These are phyloP conservation scores for Phytophthora ramorum DNA, from an alignment of 352 stramenopile species.

Conservation along the genomic window DNA sequence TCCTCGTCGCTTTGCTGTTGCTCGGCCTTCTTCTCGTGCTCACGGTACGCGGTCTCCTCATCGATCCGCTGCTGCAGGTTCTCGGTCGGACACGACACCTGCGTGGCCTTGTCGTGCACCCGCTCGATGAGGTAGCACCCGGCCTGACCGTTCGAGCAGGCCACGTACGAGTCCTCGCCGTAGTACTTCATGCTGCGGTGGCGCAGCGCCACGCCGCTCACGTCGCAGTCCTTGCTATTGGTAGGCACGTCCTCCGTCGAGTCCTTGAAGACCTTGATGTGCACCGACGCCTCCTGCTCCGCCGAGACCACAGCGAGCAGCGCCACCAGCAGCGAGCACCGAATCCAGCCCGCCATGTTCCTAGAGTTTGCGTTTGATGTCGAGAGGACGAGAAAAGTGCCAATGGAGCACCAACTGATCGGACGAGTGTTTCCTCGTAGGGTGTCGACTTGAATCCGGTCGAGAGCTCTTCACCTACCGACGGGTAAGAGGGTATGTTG, in stretches of 20 bases:
- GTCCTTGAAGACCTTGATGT: conserved; percentile 37
- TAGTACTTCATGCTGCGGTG: conserved; percentile 81
- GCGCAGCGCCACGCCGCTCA: conserved; percentile 60
- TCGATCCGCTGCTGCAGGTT: conserved; percentile 52
- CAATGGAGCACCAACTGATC: conserved; percentile 11
- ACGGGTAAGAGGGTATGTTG: conserved; percentile 12
- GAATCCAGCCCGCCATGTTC: conserved; percentile 38
- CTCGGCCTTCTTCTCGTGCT: conserved; percentile 21
- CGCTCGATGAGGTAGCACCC: conserved; percentile 74
- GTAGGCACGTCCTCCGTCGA: conserved; percentile 7
- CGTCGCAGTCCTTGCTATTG: conserved; percentile 53
- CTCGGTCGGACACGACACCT: conserved; percentile 62
- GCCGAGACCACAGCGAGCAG: conserved; percentile 25
- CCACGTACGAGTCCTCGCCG: conserved; percentile 72
- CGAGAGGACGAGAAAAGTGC: conserved; percentile 21
- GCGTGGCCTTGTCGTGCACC: conserved; percentile 61
- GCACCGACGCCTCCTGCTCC: conserved; percentile 16
- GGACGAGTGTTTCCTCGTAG: conserved; percentile 23
- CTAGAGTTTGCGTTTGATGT: conserved; percentile 10
- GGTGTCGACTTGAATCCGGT: conserved; percentile 17
- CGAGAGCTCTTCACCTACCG: conserved; percentile 25
- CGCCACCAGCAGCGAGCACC: conserved; percentile 24
- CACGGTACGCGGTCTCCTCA: conserved; percentile 38
- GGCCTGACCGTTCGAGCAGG: conserved; percentile 64
- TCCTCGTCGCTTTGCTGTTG: conserved; percentile 11